Evolutionary conservation across 345 rosid genomes (phyloP).

Genomic region (Passiflora organensis): DNA sequence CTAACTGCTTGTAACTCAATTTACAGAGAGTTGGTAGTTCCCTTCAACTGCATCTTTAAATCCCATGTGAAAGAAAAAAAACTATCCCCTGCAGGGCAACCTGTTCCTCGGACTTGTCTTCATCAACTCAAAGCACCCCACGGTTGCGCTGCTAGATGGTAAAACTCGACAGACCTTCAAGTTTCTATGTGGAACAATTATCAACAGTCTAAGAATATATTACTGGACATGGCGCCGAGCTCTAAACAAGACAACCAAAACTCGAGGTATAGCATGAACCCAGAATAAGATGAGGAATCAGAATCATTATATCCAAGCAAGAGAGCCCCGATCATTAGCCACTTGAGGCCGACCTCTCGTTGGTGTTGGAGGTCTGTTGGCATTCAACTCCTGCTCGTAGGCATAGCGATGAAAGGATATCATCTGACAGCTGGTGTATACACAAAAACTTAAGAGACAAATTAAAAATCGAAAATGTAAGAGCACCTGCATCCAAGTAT

Average conservation of each 20-base stretch:
- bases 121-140: constrained; percentile 27
- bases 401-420: constrained; percentile 6
- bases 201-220: constrained; percentile 21
- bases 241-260: constrained; percentile 38
- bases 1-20: constrained; percentile 47
- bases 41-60: constrained; percentile 24
- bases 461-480: constrained; percentile 2
- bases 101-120: constrained; percentile 28
- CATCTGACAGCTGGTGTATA: background rate
- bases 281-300: constrained; percentile 26
- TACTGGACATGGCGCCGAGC: constrained; percentile 38
- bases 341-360: constrained; percentile 92
- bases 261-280: constrained; percentile 37
- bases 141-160: constrained; percentile 17
- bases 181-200: constrained; percentile 22
- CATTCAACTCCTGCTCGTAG: constrained; percentile 72
- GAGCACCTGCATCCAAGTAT: constrained; percentile 98
- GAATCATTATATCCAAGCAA: constrained; percentile 67
- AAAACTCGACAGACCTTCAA: constrained; percentile 26
- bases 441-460: background rate
- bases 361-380: constrained; percentile 92
- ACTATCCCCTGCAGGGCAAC: constrained; percentile 25
- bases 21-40: constrained; percentile 34
- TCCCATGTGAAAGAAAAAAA: constrained; percentile 17
- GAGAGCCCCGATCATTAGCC: constrained; percentile 77